Evolutionary conservation across 371 early-diverging fungal genomes (phyloP), one percentile per base, ranked within the genome.

Genomic region (Lichtheimia ornata): DNA sequence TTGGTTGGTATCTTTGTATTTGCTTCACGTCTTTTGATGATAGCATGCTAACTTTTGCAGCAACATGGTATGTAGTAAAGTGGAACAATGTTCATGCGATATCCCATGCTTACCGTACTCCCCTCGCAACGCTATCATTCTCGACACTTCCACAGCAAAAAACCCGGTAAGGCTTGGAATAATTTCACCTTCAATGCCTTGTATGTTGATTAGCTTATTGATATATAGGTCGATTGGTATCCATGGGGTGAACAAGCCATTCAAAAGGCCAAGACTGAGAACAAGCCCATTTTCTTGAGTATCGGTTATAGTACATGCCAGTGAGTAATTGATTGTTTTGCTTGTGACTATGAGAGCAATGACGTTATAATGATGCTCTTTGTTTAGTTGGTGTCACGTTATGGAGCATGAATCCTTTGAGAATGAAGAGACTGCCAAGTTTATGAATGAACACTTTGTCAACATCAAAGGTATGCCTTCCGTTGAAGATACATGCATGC

Each of bases 181-280:
- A 47, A 17, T 22, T 4, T 2, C 44, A 43, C n/a, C 47, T 47
- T 22, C 11, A 18, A 0, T 17, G 7, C 9, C 17, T 47, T 47
- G 47, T 35, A 42, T 22, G 5, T 55, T 41, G 13, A 25, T 42
- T 13, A 17, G 6, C 56, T 43, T 44, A n/a, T 25, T 57, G 20
- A 44, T 17, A 44, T 17, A 30, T 52, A 81, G 66, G 86, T 89
- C 12, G 86, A 89, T 63, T 89, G 89, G 89, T 86, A 78, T 70
- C 87, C 89, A 14, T 89, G 89, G 89, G 81, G 86, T 5, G 72
- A 84, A 58, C 86, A 87, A 60, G 89, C 89, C 1, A 86, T 89
- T 56, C 59, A 67, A 17, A 75, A 76, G 49, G 84, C 89, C 2
- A 65, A 59, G 30, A 52, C 65, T 5, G 81, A 85, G 52, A 75